Percentiles rank a stretch among this genome's conserved stretches.
Evolutionary conservation across 306 rosid genomes (phyloP).

Genomic region (Acacia melanoxylon): DNA sequence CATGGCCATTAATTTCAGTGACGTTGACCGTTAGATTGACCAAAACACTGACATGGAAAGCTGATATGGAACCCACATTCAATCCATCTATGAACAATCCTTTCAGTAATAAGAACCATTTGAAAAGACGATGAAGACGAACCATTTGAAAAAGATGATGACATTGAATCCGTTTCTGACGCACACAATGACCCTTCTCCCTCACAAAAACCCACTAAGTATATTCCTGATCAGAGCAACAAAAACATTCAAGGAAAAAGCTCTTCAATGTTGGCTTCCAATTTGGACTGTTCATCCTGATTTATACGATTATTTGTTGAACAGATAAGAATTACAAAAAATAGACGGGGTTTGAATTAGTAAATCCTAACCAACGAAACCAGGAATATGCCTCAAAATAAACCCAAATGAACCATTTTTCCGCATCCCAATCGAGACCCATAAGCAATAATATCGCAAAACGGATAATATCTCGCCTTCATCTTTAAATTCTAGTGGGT

Average conservation of each 20-base stretch:
- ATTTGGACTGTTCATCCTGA: neutral
- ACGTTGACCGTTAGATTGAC: no score
- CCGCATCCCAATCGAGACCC: conserved; percentile 22
- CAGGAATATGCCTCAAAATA: neutral
- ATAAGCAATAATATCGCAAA: neutral
- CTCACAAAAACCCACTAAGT: conserved; percentile 12
- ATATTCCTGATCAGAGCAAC: conserved; percentile 20
- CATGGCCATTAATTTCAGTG: no score
- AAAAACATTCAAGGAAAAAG: neutral
- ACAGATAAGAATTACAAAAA: neutral
- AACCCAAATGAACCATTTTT: conserved; percentile 23
- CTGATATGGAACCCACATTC: no score
- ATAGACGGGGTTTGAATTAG: neutral
- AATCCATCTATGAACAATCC: no score
- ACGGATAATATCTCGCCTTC: neutral
- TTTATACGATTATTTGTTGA: no score
- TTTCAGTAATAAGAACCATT: no score
- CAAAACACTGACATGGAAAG: no score
- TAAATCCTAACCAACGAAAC: neutral
- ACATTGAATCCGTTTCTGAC: conserved; percentile 20
- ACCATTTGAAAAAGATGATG: neutral
- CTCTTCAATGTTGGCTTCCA: conserved; percentile 25
- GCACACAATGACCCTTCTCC: conserved; percentile 20
- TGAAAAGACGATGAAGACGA: conserved; percentile 41
- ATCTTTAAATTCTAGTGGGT: neutral